A percentile compares a stretch with the other conserved stretches of the same genome.
Evolutionary conservation across 306 rosid genomes (phyloP).

Genomic region (Phaseolus lunatus): DNA sequence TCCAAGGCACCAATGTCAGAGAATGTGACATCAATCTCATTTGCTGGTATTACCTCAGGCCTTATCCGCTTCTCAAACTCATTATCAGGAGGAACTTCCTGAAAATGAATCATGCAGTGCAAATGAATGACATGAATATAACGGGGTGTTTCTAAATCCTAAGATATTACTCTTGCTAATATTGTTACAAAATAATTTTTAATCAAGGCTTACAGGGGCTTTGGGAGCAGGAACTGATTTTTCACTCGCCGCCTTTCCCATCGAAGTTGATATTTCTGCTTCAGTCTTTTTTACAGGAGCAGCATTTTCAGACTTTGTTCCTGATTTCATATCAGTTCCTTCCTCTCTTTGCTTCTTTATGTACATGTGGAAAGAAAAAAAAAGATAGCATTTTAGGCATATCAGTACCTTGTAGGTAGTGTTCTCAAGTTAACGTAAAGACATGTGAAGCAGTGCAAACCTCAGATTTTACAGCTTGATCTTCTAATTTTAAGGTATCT

Average conservation of each 20-base stretch:
- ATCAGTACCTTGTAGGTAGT: constrained; percentile 17
- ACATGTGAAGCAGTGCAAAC: constrained; percentile 52
- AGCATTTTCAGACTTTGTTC: constrained; percentile 54
- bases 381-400: constrained; percentile 16
- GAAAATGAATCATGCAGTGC: constrained; percentile 29
- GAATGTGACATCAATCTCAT: constrained; percentile 80
- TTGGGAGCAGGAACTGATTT: constrained; percentile 59
- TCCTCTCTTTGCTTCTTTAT: constrained; percentile 55
- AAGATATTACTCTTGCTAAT: neutral
- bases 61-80: constrained; percentile 97
- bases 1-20: constrained; percentile 91
- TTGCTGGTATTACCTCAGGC: constrained; percentile 92
- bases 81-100: constrained; percentile 86
- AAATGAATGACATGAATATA: constrained; percentile 18
- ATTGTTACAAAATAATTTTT: neutral
- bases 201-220: constrained; percentile 58
- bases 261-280: constrained; percentile 52
- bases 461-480: constrained; percentile 66
- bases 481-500: constrained; percentile 67
- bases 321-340: constrained; percentile 52
- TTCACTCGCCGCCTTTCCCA: constrained; percentile 54
- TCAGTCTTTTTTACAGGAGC: constrained; percentile 60
- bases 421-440: constrained; percentile 32
- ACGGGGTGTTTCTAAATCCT: neutral
- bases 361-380: neutral